phyloP scores from a whole-genome alignment of 352 stramenopile species.

The Globisporangium emineosum region DNA sequence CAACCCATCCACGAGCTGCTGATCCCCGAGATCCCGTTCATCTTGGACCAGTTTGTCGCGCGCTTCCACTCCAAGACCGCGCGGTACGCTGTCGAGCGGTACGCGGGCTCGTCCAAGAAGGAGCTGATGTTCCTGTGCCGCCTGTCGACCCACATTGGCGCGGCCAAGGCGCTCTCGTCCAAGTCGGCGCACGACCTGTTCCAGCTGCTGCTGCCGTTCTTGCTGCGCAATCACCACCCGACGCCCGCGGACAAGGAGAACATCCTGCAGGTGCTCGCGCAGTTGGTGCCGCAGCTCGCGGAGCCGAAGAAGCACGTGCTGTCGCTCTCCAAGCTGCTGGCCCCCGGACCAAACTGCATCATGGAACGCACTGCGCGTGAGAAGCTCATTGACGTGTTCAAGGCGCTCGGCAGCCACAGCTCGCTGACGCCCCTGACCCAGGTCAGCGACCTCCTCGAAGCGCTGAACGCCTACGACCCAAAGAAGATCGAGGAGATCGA shows the following conservation, averaged over 20 bases:
- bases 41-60: conserved; percentile 75
- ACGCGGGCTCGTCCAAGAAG: conserved; percentile 76
- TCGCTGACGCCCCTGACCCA: conserved; percentile 29
- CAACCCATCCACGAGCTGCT: conserved; percentile 22
- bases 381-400: conserved; percentile 72
- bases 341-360: conserved; percentile 73
- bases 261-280: conserved; percentile 65
- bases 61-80: conserved; percentile 81
- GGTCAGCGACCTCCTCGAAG: conserved; percentile 44
- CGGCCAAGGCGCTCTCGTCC: conserved; percentile 10
- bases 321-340: conserved; percentile 72
- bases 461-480: conserved; percentile 75
- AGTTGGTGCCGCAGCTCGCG: conserved; percentile 72
- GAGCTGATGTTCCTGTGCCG: conserved; percentile 82
- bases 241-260: conserved; percentile 78
- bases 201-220: conserved; percentile 79
- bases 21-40: conserved; percentile 72
- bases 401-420: conserved; percentile 47
- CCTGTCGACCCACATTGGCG: conserved; percentile 61
- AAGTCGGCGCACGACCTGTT: conserved; percentile 74
- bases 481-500: conserved; percentile 85
- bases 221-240: conserved; percentile 79
- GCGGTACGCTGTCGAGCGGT: conserved; percentile 70
- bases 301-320: conserved; percentile 75
- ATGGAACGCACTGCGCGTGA: conserved; percentile 49